Conservation (phyloP, 208 protist genomes). For the Crithidia bombi region DNA sequence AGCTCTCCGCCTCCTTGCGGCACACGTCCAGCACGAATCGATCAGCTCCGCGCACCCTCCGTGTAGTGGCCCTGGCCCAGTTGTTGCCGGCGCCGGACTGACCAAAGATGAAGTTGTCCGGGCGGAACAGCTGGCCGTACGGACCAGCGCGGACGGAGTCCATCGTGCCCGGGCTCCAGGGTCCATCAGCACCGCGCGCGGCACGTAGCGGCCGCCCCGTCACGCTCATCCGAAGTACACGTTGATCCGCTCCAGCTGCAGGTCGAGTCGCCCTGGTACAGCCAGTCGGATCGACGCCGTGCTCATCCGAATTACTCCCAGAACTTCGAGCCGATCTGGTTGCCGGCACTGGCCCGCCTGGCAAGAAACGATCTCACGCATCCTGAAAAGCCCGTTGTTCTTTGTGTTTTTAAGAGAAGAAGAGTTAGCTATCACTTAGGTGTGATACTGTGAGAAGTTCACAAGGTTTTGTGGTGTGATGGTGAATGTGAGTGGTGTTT, state of each 20-base stretch:
- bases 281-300: conserved; percentile 94
- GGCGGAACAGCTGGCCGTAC: conserved; percentile 92
- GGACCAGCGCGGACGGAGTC: conserved; percentile 95
- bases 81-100: conserved; percentile 98
- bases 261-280: conserved; percentile 85
- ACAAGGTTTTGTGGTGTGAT: no score
- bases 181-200: conserved; percentile 79
- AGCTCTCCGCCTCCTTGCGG: conserved; percentile 97
- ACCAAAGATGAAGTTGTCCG: conserved; percentile 99
- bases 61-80: conserved; percentile 99
- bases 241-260: conserved; percentile 98
- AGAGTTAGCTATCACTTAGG: neutral
- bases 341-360: conserved; percentile 74
- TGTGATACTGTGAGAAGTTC: neutral
- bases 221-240: conserved; percentile 99
- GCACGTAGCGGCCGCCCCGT: conserved; percentile 77
- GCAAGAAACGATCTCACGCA: conserved; percentile 84
- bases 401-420: conserved; percentile 5
- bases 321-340: conserved; percentile 81
- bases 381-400: conserved; percentile 22
- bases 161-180: conserved; percentile 97
- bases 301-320: conserved; percentile 92
- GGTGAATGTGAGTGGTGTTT: no score
- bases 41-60: conserved; percentile 98
- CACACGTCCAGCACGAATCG: conserved; percentile 97